A percentile compares a stretch with the other conserved stretches of the same genome.
Conservation (phyloP, 192 early-diverging fungal genomes). For the Dispira simplex region DNA sequence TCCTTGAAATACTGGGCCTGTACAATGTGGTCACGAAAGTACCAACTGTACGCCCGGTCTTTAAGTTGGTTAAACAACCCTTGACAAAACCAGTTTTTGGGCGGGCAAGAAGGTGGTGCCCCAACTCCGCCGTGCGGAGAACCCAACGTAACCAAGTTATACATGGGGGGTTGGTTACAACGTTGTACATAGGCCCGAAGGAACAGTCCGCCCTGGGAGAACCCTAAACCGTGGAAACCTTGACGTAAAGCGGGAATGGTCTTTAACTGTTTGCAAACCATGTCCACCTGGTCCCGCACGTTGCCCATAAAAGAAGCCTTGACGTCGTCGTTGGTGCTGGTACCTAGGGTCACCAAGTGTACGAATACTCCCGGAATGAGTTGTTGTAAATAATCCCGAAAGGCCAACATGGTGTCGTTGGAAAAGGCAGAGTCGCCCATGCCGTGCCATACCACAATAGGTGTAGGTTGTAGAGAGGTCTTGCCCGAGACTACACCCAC, state of each 20-base stretch:
- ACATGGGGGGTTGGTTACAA: slow-evolving; percentile 58
- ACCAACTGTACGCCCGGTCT: slow-evolving; percentile 65
- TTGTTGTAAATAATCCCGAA: slow-evolving; percentile 23
- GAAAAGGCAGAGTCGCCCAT: slow-evolving; percentile 79
- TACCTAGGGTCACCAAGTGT: slow-evolving; percentile 57
- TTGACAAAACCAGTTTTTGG: slow-evolving; percentile 37
- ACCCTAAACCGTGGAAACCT: slow-evolving; percentile 86
- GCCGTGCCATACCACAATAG: slow-evolving; percentile 77
- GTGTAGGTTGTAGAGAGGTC: slow-evolving; percentile 3
- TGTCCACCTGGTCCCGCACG: slow-evolving; percentile 58
- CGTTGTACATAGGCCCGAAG: slow-evolving; percentile 66
- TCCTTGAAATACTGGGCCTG: slow-evolving; percentile 95
- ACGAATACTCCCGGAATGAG: slow-evolving; percentile 51
- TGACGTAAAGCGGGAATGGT: slow-evolving; percentile 37
- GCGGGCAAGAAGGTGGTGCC: slow-evolving; percentile 62
- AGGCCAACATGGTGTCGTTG: slow-evolving; percentile 39
- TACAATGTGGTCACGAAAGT: slow-evolving; percentile 66
- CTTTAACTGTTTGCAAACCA: slow-evolving; percentile 54
- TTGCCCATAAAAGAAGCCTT: slow-evolving; percentile 77
- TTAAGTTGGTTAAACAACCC: slow-evolving; percentile 25
- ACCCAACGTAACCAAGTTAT: slow-evolving; percentile 76
- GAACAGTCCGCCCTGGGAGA: slow-evolving; percentile 67
- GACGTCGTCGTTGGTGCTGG: slow-evolving; percentile 50
- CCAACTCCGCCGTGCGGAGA: slow-evolving; percentile 69
- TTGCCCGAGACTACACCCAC: no score